Conservation (phyloP, 495 filamentous ascomycete species). For the Aspergillus avenaceus region DNA sequence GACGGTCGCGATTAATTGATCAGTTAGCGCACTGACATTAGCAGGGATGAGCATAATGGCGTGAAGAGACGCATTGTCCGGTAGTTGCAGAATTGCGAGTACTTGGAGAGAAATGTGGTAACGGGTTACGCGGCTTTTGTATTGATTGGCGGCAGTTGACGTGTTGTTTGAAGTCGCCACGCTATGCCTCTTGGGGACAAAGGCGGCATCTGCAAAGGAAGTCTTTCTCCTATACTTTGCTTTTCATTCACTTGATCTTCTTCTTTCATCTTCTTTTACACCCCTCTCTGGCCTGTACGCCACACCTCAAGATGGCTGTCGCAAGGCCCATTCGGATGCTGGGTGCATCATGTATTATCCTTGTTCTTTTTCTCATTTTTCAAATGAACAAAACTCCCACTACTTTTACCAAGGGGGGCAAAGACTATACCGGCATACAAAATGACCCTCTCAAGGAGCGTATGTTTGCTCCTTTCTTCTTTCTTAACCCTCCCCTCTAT, state of each 20-base stretch:
- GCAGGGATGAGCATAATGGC: slow-evolving; percentile 47
- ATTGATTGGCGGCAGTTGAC: slow-evolving; percentile 8
- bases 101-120: neutral
- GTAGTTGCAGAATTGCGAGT: neutral
- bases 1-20: slow-evolving; percentile 32
- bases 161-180: slow-evolving; percentile 14
- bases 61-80: slow-evolving; percentile 6
- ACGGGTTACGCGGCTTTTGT: slow-evolving; percentile 12
- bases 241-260: slow-evolving; percentile 12
- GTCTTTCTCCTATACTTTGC: slow-evolving; percentile 2
- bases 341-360: slow-evolving; percentile 60
- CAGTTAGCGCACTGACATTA: slow-evolving; percentile 28
- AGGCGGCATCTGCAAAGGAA: slow-evolving; percentile 14
- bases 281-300: slow-evolving; percentile 11
- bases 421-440: slow-evolving; percentile 47
- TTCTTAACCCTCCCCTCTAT: slow-evolving; percentile 4
- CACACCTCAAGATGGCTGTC: slow-evolving; percentile 64
- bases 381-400: slow-evolving; percentile 55
- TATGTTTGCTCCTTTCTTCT: slow-evolving; percentile 34
- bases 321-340: slow-evolving; percentile 78
- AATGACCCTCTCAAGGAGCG: slow-evolving; percentile 81
- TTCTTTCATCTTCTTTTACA: slow-evolving; percentile 16
- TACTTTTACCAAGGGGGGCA: slow-evolving; percentile 26
- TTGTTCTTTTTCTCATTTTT: slow-evolving; percentile 72
- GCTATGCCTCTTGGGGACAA: slow-evolving; percentile 31